Percentiles rank a stretch among this genome's conserved stretches.
Conservation (phyloP, 208 protist genomes). For the Trypanosoma platydactyli region DNA sequence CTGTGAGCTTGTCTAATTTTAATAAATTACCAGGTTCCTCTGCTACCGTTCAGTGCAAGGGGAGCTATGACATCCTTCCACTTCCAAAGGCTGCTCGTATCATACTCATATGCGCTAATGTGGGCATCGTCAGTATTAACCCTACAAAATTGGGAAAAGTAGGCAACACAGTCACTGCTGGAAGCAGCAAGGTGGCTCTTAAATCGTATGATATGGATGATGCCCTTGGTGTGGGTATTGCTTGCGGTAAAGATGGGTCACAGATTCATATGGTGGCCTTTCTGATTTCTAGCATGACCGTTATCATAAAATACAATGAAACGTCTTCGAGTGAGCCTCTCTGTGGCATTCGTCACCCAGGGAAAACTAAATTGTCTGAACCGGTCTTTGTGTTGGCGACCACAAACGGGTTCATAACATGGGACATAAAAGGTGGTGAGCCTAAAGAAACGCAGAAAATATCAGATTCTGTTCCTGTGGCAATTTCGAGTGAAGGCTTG, state of each 20-base stretch:
- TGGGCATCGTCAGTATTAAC: slow-evolving; percentile 9
- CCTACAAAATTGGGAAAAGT: not conserved
- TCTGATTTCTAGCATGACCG: not conserved
- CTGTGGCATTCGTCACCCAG: slow-evolving; percentile 20
- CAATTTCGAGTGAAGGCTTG: slow-evolving; percentile 15
- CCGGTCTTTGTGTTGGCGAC: slow-evolving; percentile 15
- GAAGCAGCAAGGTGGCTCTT: not conserved
- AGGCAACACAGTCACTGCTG: slow-evolving; percentile 2
- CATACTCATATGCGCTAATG: slow-evolving; percentile 7
- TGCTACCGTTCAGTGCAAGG: not conserved
- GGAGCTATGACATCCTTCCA: slow-evolving; percentile 10
- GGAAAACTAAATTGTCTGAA: not conserved
- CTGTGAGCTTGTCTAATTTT: slow-evolving; percentile 13
- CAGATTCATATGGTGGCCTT: slow-evolving; percentile 20
- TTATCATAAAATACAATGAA: slow-evolving; percentile 1
- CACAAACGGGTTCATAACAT: slow-evolving; percentile 12
- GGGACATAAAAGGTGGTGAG: slow-evolving; percentile 3
- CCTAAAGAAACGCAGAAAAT: not conserved
- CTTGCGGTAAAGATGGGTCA: slow-evolving; percentile 11
- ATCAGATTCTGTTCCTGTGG: not conserved
- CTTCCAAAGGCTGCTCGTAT: slow-evolving; percentile 8
- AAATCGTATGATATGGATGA: slow-evolving; percentile 19
- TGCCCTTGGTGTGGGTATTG: slow-evolving; percentile 8
- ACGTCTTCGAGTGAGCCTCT: not conserved
- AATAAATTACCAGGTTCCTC: not conserved